These are phyloP conservation scores for Kandelia obovata DNA, from an alignment of 345 rosid genomes.

Conservation along the genomic window DNA sequence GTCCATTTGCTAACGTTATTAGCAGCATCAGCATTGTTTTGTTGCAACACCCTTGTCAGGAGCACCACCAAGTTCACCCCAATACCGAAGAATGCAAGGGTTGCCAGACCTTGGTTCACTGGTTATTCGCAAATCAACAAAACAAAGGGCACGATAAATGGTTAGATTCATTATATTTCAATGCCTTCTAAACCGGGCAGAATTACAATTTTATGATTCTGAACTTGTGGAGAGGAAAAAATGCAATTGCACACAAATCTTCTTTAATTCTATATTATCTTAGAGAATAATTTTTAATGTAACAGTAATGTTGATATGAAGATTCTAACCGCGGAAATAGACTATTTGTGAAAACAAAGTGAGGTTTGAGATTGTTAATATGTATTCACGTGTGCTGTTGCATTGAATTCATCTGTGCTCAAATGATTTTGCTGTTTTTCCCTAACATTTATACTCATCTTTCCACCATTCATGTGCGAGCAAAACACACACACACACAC, in stretches of 20 bases:
- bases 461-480: constrained; percentile 19
- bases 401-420: neutral
- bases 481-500: neutral
- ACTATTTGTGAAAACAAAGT: too few relatives aligned
- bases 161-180: neutral
- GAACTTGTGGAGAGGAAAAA: too few relatives aligned
- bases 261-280: too few relatives aligned
- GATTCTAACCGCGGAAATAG: too few relatives aligned
- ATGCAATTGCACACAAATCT: too few relatives aligned
- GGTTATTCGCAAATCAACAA: constrained; percentile 10
- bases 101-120: constrained; percentile 98
- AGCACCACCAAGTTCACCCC: constrained; percentile 94
- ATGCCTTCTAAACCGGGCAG: neutral
- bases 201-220: neutral
- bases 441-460: neutral
- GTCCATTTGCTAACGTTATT: constrained; percentile 99
- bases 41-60: constrained; percentile 88
- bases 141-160: neutral
- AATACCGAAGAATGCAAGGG: constrained; percentile 96
- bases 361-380: neutral
- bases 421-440: neutral
- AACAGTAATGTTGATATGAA: too few relatives aligned
- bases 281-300: too few relatives aligned
- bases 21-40: constrained; percentile 94
- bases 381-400: neutral